Base-by-base conservation (phyloP, 345 rosid species). In the Dipteronia sinensis region DNA sequence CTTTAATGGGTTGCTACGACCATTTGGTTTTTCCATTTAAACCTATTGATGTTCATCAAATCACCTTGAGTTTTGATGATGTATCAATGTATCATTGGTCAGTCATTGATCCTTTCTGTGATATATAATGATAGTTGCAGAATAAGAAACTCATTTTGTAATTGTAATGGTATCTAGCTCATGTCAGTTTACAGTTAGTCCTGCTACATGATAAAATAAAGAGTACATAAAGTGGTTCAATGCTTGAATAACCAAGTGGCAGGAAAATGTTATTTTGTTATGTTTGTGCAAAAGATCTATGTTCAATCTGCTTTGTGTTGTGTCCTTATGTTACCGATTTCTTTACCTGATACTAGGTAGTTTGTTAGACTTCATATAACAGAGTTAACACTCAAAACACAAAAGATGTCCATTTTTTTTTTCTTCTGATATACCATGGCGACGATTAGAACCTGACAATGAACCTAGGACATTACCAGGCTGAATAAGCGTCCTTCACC, bases 261-360 rank as follows among this genome's bases (percentile, higher is more conserved):
- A 66, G 9, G 70, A 67, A 38, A 40, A 67, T 67, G 49, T 7
- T 38, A n/a, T n/a, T 34, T 67, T 67, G 70, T 38, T 38, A 34
- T 67, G 70, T 38, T 10, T 11, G 22, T 38, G 22, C 11, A 13
- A 40, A 22, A 34, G 70, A 20, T 38, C 49, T 67, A 38, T 67
- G 70, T 40, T 38, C 69, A 31, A 66, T 34, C 9, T 4, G 49
- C 10, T 66, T 31, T 66, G 11, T 66, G 49, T 38, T 13, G 47
- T 38, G 22, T 66, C 44, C 16, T 34, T n/a, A 38, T 64, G 49
- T 66, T 34, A 38, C 62, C 10, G 19, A 56, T 56, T 56, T 56
- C 62, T 19, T 56, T 47, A 47, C 44, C 11, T 47, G 51, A 10
- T 47, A 47, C 51, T 47, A 47, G 51, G 53, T 47, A 47, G 53